Base-by-base conservation (phyloP, 805 yeast species). In the Starmerella vitae region DNA sequence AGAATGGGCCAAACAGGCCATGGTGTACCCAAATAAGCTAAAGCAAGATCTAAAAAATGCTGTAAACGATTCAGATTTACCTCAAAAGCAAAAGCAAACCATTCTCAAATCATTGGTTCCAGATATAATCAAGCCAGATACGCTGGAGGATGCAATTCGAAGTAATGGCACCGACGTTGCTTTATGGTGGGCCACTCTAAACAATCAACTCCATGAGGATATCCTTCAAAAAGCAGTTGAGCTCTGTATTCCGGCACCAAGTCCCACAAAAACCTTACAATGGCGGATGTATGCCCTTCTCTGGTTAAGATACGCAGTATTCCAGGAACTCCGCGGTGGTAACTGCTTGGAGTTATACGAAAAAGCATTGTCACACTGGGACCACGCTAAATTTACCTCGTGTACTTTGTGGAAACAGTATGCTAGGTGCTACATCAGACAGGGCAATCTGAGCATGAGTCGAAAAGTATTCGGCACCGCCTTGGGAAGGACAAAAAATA, bases 101-200 rank as follows among this genome's bases (percentile, higher is more conserved):
- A n/a, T n/a, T n/a, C n/a, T 28, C n/a, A 13, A 7, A 10, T 10
- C 15, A 6, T 28, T 28, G 7, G 18, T 22, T 22, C 26, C 26
- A 7, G 26, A 22, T 22, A 7, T 12, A 22, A 7, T 12, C 7
- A 7, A 22, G 26, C 26, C 26, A 12, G 10, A 8, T 7, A 22
- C 12, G 7, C 26, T 22, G 26, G 26, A 22, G 7, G 26, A 22
- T 22, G 26, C 26, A 8, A 12, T 22, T 8, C 26, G 26, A 12
- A 22, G 26, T 12, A 28, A 29, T 26, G 44, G 44, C 18, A 3
- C 17, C 17, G 39, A 42, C 14, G 76, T 73, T 56, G 91, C 80
- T 50, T 61, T 74, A 0, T 86, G 97, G 96, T 85, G 94, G 88
- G 55, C 71, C 0, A 76, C 76, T 50, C 43, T 83, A 10, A 43